A percentile compares a stretch with the other conserved stretches of the same genome.
Conservation (phyloP, 73 alveolate species). For the Blepharisma stoltei region DNA sequence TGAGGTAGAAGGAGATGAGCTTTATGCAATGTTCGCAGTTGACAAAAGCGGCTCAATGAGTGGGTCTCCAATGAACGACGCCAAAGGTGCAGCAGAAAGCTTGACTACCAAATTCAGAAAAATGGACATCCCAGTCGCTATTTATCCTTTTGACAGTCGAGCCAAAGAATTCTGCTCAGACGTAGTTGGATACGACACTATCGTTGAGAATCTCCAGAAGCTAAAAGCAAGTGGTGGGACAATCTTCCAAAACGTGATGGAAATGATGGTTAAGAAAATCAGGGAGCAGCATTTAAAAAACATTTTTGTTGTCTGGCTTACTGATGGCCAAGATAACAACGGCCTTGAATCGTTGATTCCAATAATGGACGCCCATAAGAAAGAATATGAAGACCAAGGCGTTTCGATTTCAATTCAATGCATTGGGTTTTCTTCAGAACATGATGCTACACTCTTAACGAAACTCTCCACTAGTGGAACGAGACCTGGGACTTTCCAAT, state of each 20-base stretch:
- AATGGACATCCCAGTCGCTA: slow-evolving; percentile 8
- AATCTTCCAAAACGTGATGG: slow-evolving; percentile 2
- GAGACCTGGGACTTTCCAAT: slow-evolving; percentile 24
- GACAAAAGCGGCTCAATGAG: slow-evolving; percentile 30
- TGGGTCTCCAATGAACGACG: slow-evolving; percentile 26
- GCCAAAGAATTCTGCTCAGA: slow-evolving; percentile 1
- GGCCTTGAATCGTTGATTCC: background rate
- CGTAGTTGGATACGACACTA: background rate
- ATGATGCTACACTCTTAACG: slow-evolving; percentile 6
- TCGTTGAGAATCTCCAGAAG: background rate
- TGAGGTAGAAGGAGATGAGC: slow-evolving; percentile 8
- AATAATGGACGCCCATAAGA: background rate
- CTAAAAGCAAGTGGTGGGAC: slow-evolving; percentile 27
- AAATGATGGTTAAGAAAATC: slow-evolving; percentile 6
- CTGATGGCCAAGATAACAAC: slow-evolving; percentile 20
- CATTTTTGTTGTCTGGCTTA: slow-evolving; percentile 22
- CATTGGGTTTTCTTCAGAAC: slow-evolving; percentile 22
- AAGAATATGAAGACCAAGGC: background rate
- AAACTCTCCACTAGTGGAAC: slow-evolving; percentile 21
- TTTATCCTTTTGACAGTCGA: slow-evolving; percentile 16
- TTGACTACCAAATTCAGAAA: slow-evolving; percentile 15
- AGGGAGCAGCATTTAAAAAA: background rate
- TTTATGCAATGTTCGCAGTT: slow-evolving; percentile 26
- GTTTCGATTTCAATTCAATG: slow-evolving; percentile 18
- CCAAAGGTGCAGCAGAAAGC: slow-evolving; percentile 30